Percentiles rank a stretch among this genome's conserved stretches.
Evolutionary conservation across 305 asterid genomes (phyloP).

Genomic region (Ruellia speciosa): DNA sequence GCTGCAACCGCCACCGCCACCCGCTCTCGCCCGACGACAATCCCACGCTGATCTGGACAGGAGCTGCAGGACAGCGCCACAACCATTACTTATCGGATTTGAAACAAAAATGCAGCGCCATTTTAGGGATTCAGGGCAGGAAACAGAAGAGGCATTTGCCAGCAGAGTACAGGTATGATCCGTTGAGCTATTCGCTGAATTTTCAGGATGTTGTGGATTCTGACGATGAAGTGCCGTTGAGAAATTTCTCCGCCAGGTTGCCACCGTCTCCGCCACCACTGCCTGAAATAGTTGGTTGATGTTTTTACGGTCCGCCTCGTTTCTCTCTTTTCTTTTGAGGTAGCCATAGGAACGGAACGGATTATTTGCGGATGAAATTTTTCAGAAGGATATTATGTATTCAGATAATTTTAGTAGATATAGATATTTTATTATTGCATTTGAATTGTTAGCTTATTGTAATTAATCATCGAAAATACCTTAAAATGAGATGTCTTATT

Average conservation of each 20-base stretch:
- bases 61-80: not conserved
- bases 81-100: too few relatives aligned
- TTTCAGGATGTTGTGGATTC: not conserved
- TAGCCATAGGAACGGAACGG: too few relatives aligned
- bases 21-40: not conserved
- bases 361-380: too few relatives aligned
- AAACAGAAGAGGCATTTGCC: not conserved
- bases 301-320: too few relatives aligned
- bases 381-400: too few relatives aligned
- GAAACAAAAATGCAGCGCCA: not conserved
- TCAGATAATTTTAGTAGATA: too few relatives aligned
- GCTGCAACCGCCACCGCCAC: not conserved
- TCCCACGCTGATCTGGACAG: not conserved
- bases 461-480: too few relatives aligned
- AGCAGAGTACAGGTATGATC: not conserved
- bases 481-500: too few relatives aligned
- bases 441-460: too few relatives aligned
- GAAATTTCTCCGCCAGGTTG: not conserved
- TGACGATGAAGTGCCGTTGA: not conserved
- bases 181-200: not conserved
- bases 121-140: not conserved
- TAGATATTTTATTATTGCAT: too few relatives aligned
- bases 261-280: not conserved
- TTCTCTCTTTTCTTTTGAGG: too few relatives aligned
- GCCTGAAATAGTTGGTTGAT: too few relatives aligned